Evolutionary conservation across 352 stramenopile species (phyloP), one percentile per base, ranked within the genome.

Genomic region (Globisporangium solare): DNA sequence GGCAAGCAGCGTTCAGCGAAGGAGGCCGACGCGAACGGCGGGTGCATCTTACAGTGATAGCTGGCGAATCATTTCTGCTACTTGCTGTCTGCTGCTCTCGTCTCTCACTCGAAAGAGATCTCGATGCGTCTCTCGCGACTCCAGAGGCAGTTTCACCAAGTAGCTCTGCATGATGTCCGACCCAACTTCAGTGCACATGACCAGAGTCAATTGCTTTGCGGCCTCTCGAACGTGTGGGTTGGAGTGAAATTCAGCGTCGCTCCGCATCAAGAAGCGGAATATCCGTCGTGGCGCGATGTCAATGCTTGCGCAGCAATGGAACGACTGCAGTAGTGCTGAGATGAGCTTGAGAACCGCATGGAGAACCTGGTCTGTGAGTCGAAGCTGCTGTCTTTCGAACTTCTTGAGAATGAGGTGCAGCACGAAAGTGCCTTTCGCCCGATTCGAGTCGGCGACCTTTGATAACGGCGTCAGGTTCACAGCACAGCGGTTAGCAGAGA

Each of bases 231-330:
- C 54, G 31, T 79, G 69, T 8, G 68, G 62, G 42, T 73, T 79
- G 13, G 67, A 63, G 32, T 85, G 70, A 51, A 73, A 32, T 3
- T 68, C 56, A 11, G 65, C 61, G 21, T 79, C 64, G 22, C 43
- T 59, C 10, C 27, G 32, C 5, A 68, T n/a, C 13, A 86, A 47
- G 7, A 79, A 70, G 15, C 37, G 64, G n/a, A 83, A 47, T 24
- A 86, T 63, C 0, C 71, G 64, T 45, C 67, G 68, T 13, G 54
- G 60, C 2, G 73, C 61, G n/a, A 79, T 76, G 46, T 81, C 71
- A 42, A 81, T 67, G 47, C 42, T 69, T 52, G 73, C 68, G 37
- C 73, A 83, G 55, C 75, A 83, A 45, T 83, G 75, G 55, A 75
- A 77, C 0, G 65, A 68, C 18, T 62, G 47, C 4, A 83, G 24